Conservation (phyloP, 768 basidiomycete species). For the Nidularia sp. region DNA sequence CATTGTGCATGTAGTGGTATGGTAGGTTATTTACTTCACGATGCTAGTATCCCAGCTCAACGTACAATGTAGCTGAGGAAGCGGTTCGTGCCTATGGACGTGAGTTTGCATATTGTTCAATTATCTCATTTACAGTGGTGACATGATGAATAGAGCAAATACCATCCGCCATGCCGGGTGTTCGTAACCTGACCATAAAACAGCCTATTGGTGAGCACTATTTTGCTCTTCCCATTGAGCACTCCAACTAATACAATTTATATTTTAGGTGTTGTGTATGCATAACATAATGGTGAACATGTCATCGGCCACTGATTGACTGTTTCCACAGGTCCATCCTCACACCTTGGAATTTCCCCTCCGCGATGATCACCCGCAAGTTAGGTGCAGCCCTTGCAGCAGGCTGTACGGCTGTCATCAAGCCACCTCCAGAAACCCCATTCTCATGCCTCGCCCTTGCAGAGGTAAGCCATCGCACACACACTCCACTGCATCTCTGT, state of each 20-base stretch:
- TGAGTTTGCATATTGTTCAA: slow-evolving; percentile 19
- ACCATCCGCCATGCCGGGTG: slow-evolving; percentile 63
- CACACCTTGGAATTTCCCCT: slow-evolving; percentile 93
- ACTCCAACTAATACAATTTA: not conserved
- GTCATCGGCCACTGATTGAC: not conserved
- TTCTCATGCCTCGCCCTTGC: slow-evolving; percentile 88
- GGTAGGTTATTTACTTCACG: slow-evolving; percentile 38
- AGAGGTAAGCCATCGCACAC: slow-evolving; percentile 52
- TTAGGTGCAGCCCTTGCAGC: slow-evolving; percentile 86
- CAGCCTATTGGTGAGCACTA: slow-evolving; percentile 74
- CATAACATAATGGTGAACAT: not conserved
- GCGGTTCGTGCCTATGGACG: slow-evolving; percentile 91
- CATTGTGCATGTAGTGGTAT: slow-evolving; percentile 60
- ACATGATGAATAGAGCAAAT: slow-evolving; percentile 58
- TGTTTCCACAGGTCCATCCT: slow-evolving; percentile 55
- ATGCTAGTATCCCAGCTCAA: slow-evolving; percentile 2
- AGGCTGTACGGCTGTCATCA: slow-evolving; percentile 95
- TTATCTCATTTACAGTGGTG: not conserved
- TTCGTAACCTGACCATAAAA: slow-evolving; percentile 87
- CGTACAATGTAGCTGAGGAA: slow-evolving; percentile 66
- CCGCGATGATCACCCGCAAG: slow-evolving; percentile 93
- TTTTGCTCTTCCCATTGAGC: not conserved
- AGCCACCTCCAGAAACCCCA: slow-evolving; percentile 93
- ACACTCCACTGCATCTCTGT: not conserved
- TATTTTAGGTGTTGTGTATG: slow-evolving; percentile 35